phyloP scores from a whole-genome alignment of 129 eudicot species.

The Centaurea solstitialis region DNA sequence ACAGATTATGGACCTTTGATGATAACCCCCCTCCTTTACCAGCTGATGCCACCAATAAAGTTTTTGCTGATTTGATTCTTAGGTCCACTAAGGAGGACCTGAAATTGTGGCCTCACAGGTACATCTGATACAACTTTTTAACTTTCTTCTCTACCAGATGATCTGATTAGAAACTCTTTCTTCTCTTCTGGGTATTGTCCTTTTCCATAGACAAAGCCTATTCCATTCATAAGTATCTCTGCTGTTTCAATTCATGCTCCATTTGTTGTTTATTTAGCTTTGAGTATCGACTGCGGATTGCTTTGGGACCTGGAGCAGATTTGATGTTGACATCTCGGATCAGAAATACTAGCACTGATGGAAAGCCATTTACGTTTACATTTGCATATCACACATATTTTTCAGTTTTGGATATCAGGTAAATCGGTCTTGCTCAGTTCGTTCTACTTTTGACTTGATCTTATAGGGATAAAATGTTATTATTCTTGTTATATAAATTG shows the following conservation, averaged over 20 bases:
- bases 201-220: neutral
- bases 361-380: constrained; percentile 76
- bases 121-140: neutral
- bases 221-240: neutral
- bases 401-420: constrained; percentile 96
- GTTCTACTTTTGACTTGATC: neutral
- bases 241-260: neutral
- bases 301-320: constrained; percentile 80
- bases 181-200: neutral
- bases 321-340: constrained; percentile 81
- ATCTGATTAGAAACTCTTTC: neutral
- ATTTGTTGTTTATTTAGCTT: constrained; percentile 45
- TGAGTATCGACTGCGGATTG: constrained; percentile 79
- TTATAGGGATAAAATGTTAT: neutral
- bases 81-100: constrained; percentile 77
- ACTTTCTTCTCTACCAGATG: constrained; percentile 3
- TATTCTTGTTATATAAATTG: neutral
- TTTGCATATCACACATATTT: constrained; percentile 92
- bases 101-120: constrained; percentile 90
- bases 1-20: constrained; percentile 73
- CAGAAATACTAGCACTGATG: constrained; percentile 74
- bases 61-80: constrained; percentile 68
- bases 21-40: constrained; percentile 64
- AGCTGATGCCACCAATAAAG: constrained; percentile 48
- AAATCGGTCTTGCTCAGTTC: neutral